Conservation (phyloP, 495 filamentous ascomycete species). For the Beverwykella pulmonaria region DNA sequence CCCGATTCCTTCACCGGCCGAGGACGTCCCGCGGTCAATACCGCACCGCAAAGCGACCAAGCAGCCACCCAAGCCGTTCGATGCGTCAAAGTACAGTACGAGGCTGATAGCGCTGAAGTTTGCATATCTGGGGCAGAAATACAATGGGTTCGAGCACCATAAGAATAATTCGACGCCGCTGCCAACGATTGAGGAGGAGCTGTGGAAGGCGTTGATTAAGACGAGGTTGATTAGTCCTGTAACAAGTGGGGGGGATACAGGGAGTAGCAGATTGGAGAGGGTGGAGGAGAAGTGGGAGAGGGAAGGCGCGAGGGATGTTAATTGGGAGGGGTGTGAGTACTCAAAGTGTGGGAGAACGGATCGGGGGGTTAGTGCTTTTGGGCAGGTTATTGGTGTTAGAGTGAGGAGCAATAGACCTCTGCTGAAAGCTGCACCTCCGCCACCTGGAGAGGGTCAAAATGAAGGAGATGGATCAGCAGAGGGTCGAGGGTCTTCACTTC, state of each 20-base stretch:
- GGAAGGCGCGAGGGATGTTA: constrained; percentile 48
- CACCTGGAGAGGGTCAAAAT: neutral
- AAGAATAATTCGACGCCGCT: constrained; percentile 63
- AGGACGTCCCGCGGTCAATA: neutral
- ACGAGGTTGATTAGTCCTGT: constrained; percentile 75
- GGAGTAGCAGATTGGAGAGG: constrained; percentile 47
- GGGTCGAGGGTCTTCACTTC: neutral
- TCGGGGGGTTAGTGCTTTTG: constrained; percentile 91
- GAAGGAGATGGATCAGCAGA: neutral
- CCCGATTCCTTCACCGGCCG: neutral
- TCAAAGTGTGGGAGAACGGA: constrained; percentile 95
- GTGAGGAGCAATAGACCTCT: constrained; percentile 76
- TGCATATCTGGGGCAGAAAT: constrained; percentile 86
- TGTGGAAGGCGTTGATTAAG: constrained; percentile 86
- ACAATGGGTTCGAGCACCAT: constrained; percentile 89
- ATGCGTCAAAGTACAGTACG: constrained; percentile 79
- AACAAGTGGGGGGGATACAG: constrained; percentile 15
- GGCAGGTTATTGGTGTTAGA: constrained; percentile 83
- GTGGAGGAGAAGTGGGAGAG: constrained; percentile 43
- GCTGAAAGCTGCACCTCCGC: constrained; percentile 15
- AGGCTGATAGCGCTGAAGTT: constrained; percentile 88
- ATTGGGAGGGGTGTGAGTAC: constrained; percentile 83
- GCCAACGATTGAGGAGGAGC: constrained; percentile 84
- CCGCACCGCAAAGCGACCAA: constrained; percentile 27
- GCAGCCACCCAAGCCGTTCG: constrained; percentile 53